These are phyloP conservation scores for Pseudopithomyces maydicus DNA, from an alignment of 2,329 filamentous ascomycete genomes.

Conservation along the genomic window DNA sequence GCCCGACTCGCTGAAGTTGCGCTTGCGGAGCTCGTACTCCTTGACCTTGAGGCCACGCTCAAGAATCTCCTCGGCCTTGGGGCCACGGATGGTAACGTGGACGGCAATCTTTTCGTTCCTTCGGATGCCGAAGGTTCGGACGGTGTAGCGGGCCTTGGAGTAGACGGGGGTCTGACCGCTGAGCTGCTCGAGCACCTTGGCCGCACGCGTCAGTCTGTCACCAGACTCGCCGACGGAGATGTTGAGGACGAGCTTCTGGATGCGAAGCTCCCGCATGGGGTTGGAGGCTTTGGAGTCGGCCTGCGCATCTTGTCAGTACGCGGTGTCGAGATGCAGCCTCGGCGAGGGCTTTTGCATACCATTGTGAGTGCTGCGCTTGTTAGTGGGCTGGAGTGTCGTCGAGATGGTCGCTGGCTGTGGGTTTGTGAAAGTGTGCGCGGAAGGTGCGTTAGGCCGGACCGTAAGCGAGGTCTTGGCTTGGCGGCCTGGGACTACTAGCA, in stretches of 20 bases:
- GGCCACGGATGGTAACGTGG: constrained; percentile 98
- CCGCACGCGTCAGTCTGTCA: constrained; percentile 99
- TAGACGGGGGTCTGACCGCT: constrained; percentile 99
- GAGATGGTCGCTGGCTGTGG: constrained; percentile 31
- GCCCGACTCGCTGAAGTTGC: constrained; percentile 99
- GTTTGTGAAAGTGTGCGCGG: constrained; percentile 31
- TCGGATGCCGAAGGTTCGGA: constrained; percentile 99
- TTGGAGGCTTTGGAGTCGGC: constrained; percentile 75
- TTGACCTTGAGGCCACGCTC: constrained; percentile 99
- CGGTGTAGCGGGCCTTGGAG: constrained; percentile 99
- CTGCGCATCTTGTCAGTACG: constrained; percentile 34
- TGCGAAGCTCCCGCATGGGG: constrained; percentile 99
- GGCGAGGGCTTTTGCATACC: constrained; percentile 33
- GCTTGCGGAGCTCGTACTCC: constrained; percentile 99
- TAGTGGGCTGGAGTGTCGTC: constrained; percentile 39
- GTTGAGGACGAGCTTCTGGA: constrained; percentile 99
- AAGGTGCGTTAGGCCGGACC: constrained; percentile 11
- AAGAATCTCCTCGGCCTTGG: constrained; percentile 99
- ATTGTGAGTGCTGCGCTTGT: constrained; percentile 46
- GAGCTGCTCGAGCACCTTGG: constrained; percentile 99
- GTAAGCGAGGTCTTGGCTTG: constrained; percentile 19
- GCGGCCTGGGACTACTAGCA: constrained; percentile 2
- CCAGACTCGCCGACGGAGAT: constrained; percentile 99
- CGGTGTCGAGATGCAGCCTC: constrained; percentile 10
- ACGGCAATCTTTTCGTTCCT: constrained; percentile 99